Conservation (phyloP, 257 asterid genomes). For the Solanum paucissectum region DNA sequence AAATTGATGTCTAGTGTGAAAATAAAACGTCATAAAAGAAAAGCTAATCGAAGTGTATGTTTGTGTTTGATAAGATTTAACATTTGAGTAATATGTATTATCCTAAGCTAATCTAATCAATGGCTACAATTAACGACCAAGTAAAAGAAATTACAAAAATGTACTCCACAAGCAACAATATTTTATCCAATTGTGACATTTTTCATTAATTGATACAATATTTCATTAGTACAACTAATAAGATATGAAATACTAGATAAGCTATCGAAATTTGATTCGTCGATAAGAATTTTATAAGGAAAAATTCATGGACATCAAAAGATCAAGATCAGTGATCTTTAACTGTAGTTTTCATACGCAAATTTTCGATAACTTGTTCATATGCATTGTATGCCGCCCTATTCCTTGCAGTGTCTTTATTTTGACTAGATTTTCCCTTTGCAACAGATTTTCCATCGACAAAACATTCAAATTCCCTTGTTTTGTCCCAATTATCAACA, state of each 20-base stretch:
- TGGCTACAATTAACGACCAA: neutral
- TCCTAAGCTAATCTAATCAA: neutral
- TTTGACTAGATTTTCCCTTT: constrained; percentile 14
- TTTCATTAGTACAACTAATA: neutral
- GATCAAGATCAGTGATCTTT: neutral
- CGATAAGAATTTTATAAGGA: neutral
- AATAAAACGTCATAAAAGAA: too few species aligned
- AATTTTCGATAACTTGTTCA: neutral
- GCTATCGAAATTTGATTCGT: neutral
- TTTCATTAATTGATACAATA: neutral
- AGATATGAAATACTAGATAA: neutral
- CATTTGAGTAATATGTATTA: neutral
- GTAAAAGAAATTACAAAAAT: neutral
- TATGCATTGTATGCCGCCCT: constrained; percentile 38
- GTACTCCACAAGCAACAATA: neutral
- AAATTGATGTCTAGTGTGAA: neutral
- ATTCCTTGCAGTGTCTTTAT: constrained; percentile 19
- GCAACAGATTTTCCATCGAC: constrained; percentile 17
- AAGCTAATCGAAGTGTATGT: neutral
- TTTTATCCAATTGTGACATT: neutral
- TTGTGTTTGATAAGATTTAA: neutral
- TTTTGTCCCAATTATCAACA: constrained; percentile 28
- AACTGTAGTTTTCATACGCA: neutral
- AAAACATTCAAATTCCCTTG: constrained; percentile 18
- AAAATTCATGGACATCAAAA: neutral